Base-by-base conservation (phyloP, 139 green algal genomes). In the Coelastrella sp. region DNA sequence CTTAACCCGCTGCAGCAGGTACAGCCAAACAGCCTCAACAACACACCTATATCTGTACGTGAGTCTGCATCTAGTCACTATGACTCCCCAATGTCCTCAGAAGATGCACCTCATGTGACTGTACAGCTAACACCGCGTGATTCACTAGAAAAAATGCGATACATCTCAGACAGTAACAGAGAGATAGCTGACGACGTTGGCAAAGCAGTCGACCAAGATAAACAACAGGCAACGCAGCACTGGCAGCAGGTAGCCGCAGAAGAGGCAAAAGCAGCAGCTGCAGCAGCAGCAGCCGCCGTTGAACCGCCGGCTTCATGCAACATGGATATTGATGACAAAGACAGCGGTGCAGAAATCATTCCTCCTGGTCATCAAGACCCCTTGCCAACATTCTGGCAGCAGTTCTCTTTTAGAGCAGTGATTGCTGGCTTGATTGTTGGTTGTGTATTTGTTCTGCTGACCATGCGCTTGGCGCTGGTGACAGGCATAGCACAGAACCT, bases 341-440 rank as follows among this genome's bases (percentile, higher is more conserved):
- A 45, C 9, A 45, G 34, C 59, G 64, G 43, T 40, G 34, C 60
- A 25, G 5, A 59, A 4, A 86, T 86, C 34, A 60, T 86, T 19
- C 80, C 80, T 21, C 80, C 80, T 25, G 80, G 80, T 45, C 67
- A 51, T 48, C 73, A 59, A 30, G 21, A n/a, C 11, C 80, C 80
- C 19, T 51, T 86, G 34, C 80, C 80, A 38, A 30, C 51, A 27
- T 68, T 86, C 15, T 72, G 34, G 35, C 5, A 8, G 8, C 80
- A 86, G 80, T 67, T 86, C 9, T 73, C 80, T 13, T 1, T 45
- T 6, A 35, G 68, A 6, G 80, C 80, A 30, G 23, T 86, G 19
- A 5, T 79, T 13, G 80, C 45, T 25, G 80, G 80, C 50, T 40
- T 86, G 11, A 30, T 80, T 2, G 80, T 86, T 32, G 80, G 80